Evolutionary conservation across 768 basidiomycete genomes (phyloP), one percentile per base, ranked within the genome.

Genomic region (Lentinula boryana): DNA sequence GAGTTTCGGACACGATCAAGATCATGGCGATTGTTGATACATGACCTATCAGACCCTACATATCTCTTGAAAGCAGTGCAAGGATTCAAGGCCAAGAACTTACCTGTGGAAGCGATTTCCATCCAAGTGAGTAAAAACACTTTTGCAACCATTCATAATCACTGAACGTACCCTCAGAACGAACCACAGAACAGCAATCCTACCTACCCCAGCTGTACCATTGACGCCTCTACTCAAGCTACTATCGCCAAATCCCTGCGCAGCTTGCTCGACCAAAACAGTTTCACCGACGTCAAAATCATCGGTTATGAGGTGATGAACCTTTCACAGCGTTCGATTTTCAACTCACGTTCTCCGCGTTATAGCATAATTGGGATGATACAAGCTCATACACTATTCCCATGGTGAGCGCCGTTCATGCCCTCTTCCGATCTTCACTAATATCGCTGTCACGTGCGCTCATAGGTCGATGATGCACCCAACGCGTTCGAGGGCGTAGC

Each of bases 51-150:
- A 92, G 89, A 88, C 73, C 82, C 88, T 0, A 84, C 78, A 12
- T 91, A 92, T 67, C 80, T 91, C 10, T 70, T 91, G 23, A 91
- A 90, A 70, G 76, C 82, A n/a, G 76, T 91, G 12, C 88, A 89
- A 67, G 88, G 85, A 2, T 89, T 89, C 71, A 74, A 80, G 56
- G 78, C 62, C 60, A 74, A 88, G 66, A 87, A 87, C 1, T 79
- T 89, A 55, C 68, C 72, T 1, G 67, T 85, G 10, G 88, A 84
- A 60, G 88, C 87, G 0, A 80, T 92, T 48, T 76, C 79, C 0
- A 83, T 88, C 48, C 77, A 91, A 58, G 65, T 65, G 48, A 38
- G 40, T 23, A 35, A 8, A 3, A 15, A 16, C n/a, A 13, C 10
- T 53, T 53, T 31, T 32, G 33, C 16, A 13, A 53, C 18, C 32